Base-by-base conservation (phyloP, 176 grass and related monocot species). In the barley (Hordeum vulgare) region DNA sequence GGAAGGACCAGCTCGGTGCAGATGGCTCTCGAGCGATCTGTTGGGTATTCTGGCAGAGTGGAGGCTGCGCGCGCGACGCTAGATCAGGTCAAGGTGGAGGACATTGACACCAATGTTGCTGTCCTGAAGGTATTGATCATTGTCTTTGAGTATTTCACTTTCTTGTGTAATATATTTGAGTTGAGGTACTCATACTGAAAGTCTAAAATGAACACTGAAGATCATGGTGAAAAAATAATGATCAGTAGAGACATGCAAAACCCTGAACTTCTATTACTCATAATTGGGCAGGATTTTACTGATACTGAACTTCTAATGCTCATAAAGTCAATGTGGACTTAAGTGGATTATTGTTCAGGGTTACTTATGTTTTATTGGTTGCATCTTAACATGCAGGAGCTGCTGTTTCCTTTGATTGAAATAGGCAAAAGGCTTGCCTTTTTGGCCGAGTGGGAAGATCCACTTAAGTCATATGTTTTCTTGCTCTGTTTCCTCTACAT, bases 41-140 rank as follows among this genome's bases (percentile, higher is more conserved):
- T 94, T 25, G 86, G 77, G 74, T 94, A 97, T 81, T 92, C 95
- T 1, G 86, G 81, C 18, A 86, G 84, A 66, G 90, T 80, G 44
- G 92, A 92, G 79, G 95, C 90, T 0, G 95, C 95, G 5, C 78
- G 90, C 0, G 92, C 90, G 51, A 94, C 95, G 0, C 88, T 97
- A 34, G 84, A 92, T 89, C 95, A 97, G 49, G 81, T 97, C 71
- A 97, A 84, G 82, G 69, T 97, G 71, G 92, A 91, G 85, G 95
- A 97, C 34, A 94, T 94, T 29, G 86, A 94, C 79, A 97, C 95
- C 12, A 97, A 97, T 80, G 86, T 97, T 54, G 84, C 95, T 81
- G 95, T 94, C 1, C 37, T 97, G 8, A 92, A 87, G 92, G 95
- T 94, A 89, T 2, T 4, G 8, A 41, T n/a, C 5, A 39, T 27